Percentiles rank a stretch among this genome's conserved stretches.
Evolutionary conservation across 2,329 filamentous ascomycete genomes (phyloP).

Genomic region (Knufia fluminis): DNA sequence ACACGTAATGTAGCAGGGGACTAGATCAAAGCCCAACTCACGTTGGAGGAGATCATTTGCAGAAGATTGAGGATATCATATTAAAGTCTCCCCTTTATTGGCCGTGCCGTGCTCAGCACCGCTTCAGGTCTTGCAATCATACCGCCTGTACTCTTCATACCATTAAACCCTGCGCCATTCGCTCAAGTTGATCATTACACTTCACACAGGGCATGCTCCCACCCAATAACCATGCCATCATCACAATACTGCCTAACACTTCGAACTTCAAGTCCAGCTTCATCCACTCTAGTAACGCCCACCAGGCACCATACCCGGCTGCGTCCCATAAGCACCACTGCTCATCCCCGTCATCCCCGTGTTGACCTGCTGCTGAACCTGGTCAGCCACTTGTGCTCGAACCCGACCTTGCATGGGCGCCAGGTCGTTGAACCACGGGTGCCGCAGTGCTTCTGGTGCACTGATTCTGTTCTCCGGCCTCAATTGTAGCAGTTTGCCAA

Average conservation of each 20-base stretch:
- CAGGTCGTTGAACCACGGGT: slow-evolving; percentile 79
- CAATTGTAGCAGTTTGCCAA: slow-evolving; percentile 85
- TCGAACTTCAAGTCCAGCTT: neutral
- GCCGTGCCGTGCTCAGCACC: neutral
- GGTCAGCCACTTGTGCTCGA: slow-evolving; percentile 13
- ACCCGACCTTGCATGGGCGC: slow-evolving; percentile 17
- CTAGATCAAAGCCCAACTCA: too few relatives aligned
- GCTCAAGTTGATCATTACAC: neutral
- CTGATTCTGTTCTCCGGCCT: slow-evolving; percentile 85
- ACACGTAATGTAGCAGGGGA: too few relatives aligned
- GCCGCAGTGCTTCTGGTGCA: slow-evolving; percentile 73
- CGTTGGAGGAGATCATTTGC: too few relatives aligned
- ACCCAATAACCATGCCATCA: neutral
- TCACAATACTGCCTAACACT: neutral
- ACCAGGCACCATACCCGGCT: slow-evolving; percentile 17
- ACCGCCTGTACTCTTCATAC: neutral
- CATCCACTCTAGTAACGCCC: slow-evolving; percentile 6
- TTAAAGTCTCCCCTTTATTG: neutral
- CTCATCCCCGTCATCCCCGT: slow-evolving; percentile 2
- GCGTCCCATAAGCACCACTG: slow-evolving; percentile 17
- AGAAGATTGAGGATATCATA: neutral
- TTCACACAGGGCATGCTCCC: neutral
- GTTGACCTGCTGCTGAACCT: slow-evolving; percentile 6
- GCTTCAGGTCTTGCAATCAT: neutral
- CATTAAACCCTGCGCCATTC: neutral